Percentiles rank a stretch among this genome's conserved stretches.
phyloP scores from a whole-genome alignment of 768 basidiomycete genomes.

The Pisolithus sp. region DNA sequence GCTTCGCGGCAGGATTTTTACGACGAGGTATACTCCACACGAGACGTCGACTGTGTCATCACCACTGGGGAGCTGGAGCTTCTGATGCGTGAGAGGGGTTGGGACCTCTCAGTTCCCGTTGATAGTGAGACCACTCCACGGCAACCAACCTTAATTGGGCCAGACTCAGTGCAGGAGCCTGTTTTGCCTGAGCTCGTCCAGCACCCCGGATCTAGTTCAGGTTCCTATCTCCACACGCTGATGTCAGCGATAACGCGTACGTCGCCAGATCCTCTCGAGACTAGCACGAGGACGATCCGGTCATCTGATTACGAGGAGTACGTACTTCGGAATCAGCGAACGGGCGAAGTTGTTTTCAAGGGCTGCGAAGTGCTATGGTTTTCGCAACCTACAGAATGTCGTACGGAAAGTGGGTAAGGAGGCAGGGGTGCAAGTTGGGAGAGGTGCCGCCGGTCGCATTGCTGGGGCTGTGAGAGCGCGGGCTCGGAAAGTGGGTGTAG shows the following conservation, averaged over 20 bases:
- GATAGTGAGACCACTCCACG: slow-evolving; percentile 39
- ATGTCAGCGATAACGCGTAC: slow-evolving; percentile 46
- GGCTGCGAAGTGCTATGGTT: slow-evolving; percentile 97
- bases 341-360: slow-evolving; percentile 70
- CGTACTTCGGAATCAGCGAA: slow-evolving; percentile 38
- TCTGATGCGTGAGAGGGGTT: slow-evolving; percentile 75
- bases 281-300: slow-evolving; percentile 55
- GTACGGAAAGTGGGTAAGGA: slow-evolving; percentile 90
- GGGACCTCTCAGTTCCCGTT: slow-evolving; percentile 63
- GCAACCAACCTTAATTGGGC: slow-evolving; percentile 2
- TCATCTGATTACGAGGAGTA: slow-evolving; percentile 77
- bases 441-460: slow-evolving; percentile 55
- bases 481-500: slow-evolving; percentile 26
- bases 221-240: slow-evolving; percentile 83
- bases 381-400: slow-evolving; percentile 94
- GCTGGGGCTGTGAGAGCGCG: slow-evolving; percentile 18
- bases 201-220: slow-evolving; percentile 84
- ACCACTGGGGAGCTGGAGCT: slow-evolving; percentile 92
- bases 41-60: slow-evolving; percentile 96
- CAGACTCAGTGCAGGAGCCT: slow-evolving; percentile 1
- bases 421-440: slow-evolving; percentile 63
- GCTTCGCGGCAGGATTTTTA: slow-evolving; percentile 94
- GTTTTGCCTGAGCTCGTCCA: slow-evolving; percentile 64
- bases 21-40: slow-evolving; percentile 68
- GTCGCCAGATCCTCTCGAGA: slow-evolving; percentile 39